These are phyloP conservation scores for Halophytophthora polymorphica DNA, from an alignment of 352 stramenopile genomes.

Conservation along the genomic window DNA sequence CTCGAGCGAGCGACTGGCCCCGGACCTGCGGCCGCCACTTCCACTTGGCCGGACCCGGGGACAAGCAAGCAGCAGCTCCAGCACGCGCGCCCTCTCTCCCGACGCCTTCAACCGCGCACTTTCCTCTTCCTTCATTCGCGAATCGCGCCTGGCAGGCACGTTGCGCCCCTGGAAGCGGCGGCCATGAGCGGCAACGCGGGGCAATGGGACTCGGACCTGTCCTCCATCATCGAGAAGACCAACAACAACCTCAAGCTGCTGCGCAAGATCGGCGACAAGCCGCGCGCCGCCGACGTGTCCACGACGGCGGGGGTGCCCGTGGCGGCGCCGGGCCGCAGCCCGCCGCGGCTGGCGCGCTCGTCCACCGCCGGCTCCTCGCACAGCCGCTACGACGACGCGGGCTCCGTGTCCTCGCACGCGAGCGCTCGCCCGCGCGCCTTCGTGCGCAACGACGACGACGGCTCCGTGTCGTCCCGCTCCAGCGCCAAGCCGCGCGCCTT, in stretches of 20 bases:
- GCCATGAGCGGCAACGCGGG: slow-evolving; percentile 60
- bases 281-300: slow-evolving; percentile 39
- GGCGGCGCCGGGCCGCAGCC: slow-evolving; percentile 15
- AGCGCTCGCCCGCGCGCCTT: slow-evolving; percentile 3
- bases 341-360: slow-evolving; percentile 3
- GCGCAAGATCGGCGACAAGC: slow-evolving; percentile 76
- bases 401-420: slow-evolving; percentile 1
- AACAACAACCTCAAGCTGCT: slow-evolving; percentile 86
- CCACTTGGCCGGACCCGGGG: too few species aligned
- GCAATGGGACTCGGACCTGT: slow-evolving; percentile 81
- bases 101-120: not conserved
- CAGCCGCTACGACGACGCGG: slow-evolving; percentile 6
- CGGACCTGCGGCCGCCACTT: too few species aligned
- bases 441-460: not conserved
- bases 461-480: slow-evolving; percentile 17
- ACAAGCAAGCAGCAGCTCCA: too few species aligned
- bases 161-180: not conserved
- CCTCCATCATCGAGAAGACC: slow-evolving; percentile 87
- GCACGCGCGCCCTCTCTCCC: too few species aligned
- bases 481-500: slow-evolving; percentile 20
- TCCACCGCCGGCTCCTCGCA: not conserved
- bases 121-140: not conserved
- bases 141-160: not conserved
- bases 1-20: too few species aligned
- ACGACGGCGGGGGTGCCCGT: slow-evolving; percentile 17